Percentiles rank a stretch among this genome's conserved stretches.
phyloP scores from a whole-genome alignment of 2,329 filamentous ascomycete species.

The Exserohilum turcica region DNA sequence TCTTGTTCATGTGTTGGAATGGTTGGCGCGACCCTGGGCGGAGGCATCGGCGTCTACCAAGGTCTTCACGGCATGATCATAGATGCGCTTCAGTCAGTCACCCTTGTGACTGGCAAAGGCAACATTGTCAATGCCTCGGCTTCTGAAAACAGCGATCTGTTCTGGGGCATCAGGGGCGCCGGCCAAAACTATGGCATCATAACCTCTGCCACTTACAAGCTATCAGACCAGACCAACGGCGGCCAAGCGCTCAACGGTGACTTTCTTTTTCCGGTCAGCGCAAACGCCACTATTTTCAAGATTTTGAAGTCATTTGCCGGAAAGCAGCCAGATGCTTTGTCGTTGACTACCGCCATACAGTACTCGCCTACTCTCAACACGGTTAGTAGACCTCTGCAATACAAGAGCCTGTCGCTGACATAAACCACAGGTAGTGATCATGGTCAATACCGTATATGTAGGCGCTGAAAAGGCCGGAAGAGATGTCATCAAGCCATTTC shows the following conservation, averaged over 20 bases:
- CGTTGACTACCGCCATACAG: background rate
- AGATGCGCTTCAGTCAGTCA: constrained; percentile 1
- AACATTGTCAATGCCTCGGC: constrained; percentile 1
- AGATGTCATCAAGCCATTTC: background rate
- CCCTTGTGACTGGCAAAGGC: constrained; percentile 1
- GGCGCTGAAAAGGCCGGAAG: background rate
- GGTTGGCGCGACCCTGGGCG: constrained; percentile 9
- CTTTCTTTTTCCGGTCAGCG: background rate
- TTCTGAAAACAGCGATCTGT: background rate
- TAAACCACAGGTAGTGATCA: background rate
- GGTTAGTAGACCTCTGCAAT: background rate
- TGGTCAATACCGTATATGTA: background rate
- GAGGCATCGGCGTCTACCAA: constrained; percentile 10
- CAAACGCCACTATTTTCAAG: background rate
- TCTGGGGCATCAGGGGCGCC: constrained; percentile 3
- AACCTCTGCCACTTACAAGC: constrained; percentile 2
- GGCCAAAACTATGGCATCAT: constrained; percentile 6
- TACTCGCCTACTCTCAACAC: background rate
- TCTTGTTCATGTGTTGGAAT: constrained; percentile 6
- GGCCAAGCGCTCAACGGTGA: background rate
- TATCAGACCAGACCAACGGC: background rate
- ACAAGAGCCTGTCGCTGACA: background rate
- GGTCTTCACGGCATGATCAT: constrained; percentile 4
- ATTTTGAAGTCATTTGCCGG: background rate
- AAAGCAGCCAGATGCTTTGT: background rate